Evolutionary conservation across 1,139 yeast genomes (phyloP).

Genomic region (Debaryomyces subglobosus): DNA sequence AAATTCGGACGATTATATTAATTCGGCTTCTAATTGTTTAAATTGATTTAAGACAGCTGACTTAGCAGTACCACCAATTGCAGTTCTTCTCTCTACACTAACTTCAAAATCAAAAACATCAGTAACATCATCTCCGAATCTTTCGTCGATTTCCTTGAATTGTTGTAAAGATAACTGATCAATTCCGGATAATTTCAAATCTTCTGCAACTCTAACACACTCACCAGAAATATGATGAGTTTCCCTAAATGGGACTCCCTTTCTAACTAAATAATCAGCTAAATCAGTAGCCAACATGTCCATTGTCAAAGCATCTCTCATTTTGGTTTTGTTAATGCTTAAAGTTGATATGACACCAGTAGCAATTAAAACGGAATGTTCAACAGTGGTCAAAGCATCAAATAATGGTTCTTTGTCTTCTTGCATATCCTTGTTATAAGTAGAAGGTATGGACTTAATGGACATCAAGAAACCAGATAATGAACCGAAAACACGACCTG

Average conservation of each 20-base stretch:
- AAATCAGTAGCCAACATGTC: slow-evolving; percentile 98
- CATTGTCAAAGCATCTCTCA: slow-evolving; percentile 91
- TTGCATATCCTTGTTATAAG: slow-evolving; percentile 97
- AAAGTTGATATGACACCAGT: slow-evolving; percentile 95
- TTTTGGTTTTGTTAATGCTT: slow-evolving; percentile 66
- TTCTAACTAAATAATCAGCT: slow-evolving; percentile 95
- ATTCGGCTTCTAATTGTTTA: slow-evolving; percentile 38
- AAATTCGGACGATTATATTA: slow-evolving; percentile 13
- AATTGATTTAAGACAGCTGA: slow-evolving; percentile 83
- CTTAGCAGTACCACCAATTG: slow-evolving; percentile 96
- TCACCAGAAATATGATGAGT: slow-evolving; percentile 98
- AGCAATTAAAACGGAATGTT: slow-evolving; percentile 90
- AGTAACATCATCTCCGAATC: slow-evolving; percentile 81
- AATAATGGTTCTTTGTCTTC: slow-evolving; percentile 98
- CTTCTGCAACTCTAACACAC: slow-evolving; percentile 92
- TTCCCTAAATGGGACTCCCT: slow-evolving; percentile 98
- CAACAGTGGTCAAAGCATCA: slow-evolving; percentile 87
- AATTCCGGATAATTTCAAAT: slow-evolving; percentile 71
- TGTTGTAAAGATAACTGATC: slow-evolving; percentile 78
- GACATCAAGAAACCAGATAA: slow-evolving; percentile 96
- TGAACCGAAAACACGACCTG: slow-evolving; percentile 96
- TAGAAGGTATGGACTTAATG: slow-evolving; percentile 91
- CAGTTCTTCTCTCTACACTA: slow-evolving; percentile 94
- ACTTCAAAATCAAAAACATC: slow-evolving; percentile 88
- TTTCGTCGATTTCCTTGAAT: slow-evolving; percentile 72